Evolutionary conservation across 2,329 filamentous ascomycete species (phyloP), one percentile per base, ranked within the genome.

Genomic region (Aspergillus hiratsukae): DNA sequence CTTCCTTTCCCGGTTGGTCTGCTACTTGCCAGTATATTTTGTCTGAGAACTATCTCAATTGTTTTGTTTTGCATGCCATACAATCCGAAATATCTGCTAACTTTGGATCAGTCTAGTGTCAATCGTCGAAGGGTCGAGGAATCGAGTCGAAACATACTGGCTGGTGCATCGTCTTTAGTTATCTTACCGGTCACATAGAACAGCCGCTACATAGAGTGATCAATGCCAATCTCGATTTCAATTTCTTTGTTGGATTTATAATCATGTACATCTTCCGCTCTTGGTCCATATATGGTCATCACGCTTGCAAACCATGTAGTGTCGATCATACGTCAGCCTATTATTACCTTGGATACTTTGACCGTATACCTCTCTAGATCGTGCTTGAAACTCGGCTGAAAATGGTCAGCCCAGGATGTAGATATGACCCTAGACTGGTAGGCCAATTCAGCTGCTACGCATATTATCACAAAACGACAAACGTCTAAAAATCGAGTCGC

Each of bases 1-100:
- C 75, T 77, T 79, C 80, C 79, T 74, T 84, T 82, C 80, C 82
- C 80, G 79, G 82, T 80, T 75, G 76, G 79, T 80, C 83, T 85
- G 84, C 81, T 86, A 87, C 84, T 87, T 84, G 84, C 84, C 84
- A 87, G 84, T 87, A 86, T 79, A 76, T 76, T 76, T 81, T 82
- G 83, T 85, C 84, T 87, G 84, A 87, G 70, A 72, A 66, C 64
- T 59, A 59, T 54, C 54, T 40, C 29, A 40, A 45, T 51, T 23
- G 43, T 11, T 46, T 14, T 46, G 9, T 11, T 37, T 37, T 37
- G 31, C 31, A 37, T 37, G 14, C 14, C 31, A 17, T 17, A 37
- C 6, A 37, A 21, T 46, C 43, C 8, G 21, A 27, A 46, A 11
- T 14, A 46, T 14, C 6, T 23, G 3, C 43, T 46, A 19, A 46